These are phyloP conservation scores for Ascochyta clinopodiicola DNA, from an alignment of 2,329 filamentous ascomycete species.

Conservation along the genomic window DNA sequence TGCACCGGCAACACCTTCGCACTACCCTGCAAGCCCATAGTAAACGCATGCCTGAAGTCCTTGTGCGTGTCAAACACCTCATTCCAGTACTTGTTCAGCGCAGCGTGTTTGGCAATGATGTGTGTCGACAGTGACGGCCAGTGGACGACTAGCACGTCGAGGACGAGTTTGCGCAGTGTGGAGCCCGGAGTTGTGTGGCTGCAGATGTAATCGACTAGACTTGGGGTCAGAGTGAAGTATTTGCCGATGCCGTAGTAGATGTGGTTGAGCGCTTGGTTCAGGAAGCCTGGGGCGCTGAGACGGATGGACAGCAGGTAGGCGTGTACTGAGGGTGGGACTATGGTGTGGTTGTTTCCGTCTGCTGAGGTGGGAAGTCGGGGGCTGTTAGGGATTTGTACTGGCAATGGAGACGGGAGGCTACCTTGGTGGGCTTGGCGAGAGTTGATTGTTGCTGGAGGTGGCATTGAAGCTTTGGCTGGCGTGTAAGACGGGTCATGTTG, in stretches of 20 bases:
- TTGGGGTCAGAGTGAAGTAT: slow-evolving; percentile 19
- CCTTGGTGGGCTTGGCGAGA: not conserved
- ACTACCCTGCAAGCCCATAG: slow-evolving; percentile 19
- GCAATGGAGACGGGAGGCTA: not conserved
- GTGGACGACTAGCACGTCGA: slow-evolving; percentile 16
- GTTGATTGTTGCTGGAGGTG: not conserved
- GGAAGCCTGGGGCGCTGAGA: slow-evolving; percentile 19
- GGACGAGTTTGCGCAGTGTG: slow-evolving; percentile 19
- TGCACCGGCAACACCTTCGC: slow-evolving; percentile 1
- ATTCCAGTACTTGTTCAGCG: slow-evolving; percentile 15
- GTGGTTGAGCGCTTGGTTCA: slow-evolving; percentile 22
- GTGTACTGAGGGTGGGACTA: slow-evolving; percentile 15
- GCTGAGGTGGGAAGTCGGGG: not conserved
- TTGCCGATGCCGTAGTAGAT: slow-evolving; percentile 19
- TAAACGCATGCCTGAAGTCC: slow-evolving; percentile 21
- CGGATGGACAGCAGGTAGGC: slow-evolving; percentile 27
- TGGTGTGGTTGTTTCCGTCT: not conserved
- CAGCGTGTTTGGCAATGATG: slow-evolving; percentile 5
- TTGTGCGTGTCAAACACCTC: slow-evolving; percentile 13
- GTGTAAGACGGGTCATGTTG: not conserved
- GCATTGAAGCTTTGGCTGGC: not conserved
- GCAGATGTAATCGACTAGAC: slow-evolving; percentile 21
- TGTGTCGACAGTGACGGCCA: slow-evolving; percentile 15
- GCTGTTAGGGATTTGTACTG: not conserved
- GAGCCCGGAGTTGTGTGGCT: not conserved